Percentiles rank a stretch among this genome's conserved stretches.
These are phyloP conservation scores for Magnaporthales sp. DNA, from an alignment of 2,329 filamentous ascomycete genomes.

Conservation along the genomic window DNA sequence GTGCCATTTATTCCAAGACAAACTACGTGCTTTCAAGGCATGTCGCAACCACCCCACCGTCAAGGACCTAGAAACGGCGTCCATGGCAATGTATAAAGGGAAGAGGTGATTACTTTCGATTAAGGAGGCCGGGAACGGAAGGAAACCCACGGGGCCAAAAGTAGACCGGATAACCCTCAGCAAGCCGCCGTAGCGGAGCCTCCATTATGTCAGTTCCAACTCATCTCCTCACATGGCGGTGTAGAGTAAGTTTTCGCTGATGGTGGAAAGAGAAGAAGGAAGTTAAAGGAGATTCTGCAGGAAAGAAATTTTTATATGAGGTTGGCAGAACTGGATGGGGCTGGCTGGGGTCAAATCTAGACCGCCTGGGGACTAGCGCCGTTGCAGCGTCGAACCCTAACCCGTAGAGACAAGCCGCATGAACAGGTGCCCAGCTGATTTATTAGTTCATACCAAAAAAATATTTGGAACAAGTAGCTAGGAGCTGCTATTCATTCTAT, in stretches of 20 bases:
- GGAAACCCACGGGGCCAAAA: constrained; percentile 37
- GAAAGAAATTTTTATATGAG: background rate
- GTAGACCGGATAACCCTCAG: constrained; percentile 36
- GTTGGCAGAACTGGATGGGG: background rate
- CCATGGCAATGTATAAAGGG: constrained; percentile 35
- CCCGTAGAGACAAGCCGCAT: background rate
- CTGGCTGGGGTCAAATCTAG: background rate
- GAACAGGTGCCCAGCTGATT: background rate
- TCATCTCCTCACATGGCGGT: constrained; percentile 42
- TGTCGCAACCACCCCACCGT: constrained; percentile 46
- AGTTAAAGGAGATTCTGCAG: background rate
- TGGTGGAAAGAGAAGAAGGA: constrained; percentile 25
- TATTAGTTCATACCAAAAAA: too few species aligned
- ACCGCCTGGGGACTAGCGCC: background rate
- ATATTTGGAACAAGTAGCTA: background rate
- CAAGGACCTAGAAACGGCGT: constrained; percentile 32
- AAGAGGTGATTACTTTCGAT: constrained; percentile 36
- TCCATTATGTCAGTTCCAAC: constrained; percentile 22
- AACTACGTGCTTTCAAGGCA: background rate
- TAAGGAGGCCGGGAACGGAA: constrained; percentile 47
- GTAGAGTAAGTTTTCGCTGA: constrained; percentile 36
- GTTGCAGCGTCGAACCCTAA: background rate
- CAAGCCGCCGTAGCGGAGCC: constrained; percentile 46
- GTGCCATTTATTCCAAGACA: background rate
- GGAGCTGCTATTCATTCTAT: background rate